Base-by-base conservation (phyloP, 129 eudicot genomes). In the Escallonia rubra region DNA sequence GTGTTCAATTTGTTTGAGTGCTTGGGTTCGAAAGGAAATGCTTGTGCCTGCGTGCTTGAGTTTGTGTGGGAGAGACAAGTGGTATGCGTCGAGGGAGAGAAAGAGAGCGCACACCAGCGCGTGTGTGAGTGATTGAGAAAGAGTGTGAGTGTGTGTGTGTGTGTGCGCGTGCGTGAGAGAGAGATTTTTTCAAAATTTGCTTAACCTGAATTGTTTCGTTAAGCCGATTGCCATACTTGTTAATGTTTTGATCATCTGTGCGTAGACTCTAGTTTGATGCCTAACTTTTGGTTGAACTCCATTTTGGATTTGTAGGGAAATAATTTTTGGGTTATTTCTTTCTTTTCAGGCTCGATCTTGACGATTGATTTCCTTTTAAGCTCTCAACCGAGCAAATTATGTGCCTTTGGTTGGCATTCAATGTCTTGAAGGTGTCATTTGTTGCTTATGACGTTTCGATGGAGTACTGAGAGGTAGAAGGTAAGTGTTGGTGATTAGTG, bases 331-430 rank as follows among this genome's bases (percentile, higher is more conserved):
- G 48, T 23, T 7, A 40, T 14, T 59, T 48, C 8, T 34, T 59
- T 41, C 61, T 45, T 56, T 65, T 49, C 56, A 68, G 67, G 67
- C 43, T 38, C 64, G 66, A 61, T 71, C 63, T 54, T 44, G 45
- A 59, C 52, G 23, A 50, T 59, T n/a, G 41, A 59, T 77, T 4
- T 54, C 59, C n/a, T 14, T 10, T 63, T 13, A 63, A 8, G 34
- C n/a, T 75, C 63, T 59, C 61, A 57, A 52, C 40, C 38, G 11
- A 59, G 13, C 54, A 61, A 5, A n/a, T 23, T 23, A 65, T 41
- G 67, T 68, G 64, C 69, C 66, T 38, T 38, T 13, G 68, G 46
- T 66, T 39, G 65, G 43, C 62, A 61, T 74, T 63, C 43, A 65
- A 71, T 47, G 69, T 42, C 51, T 23, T 74, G 64, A 73, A 62